Evolutionary conservation across 495 filamentous ascomycete species (phyloP), one percentile per base, ranked within the genome.

Genomic region (Glutinoglossum americanum): DNA sequence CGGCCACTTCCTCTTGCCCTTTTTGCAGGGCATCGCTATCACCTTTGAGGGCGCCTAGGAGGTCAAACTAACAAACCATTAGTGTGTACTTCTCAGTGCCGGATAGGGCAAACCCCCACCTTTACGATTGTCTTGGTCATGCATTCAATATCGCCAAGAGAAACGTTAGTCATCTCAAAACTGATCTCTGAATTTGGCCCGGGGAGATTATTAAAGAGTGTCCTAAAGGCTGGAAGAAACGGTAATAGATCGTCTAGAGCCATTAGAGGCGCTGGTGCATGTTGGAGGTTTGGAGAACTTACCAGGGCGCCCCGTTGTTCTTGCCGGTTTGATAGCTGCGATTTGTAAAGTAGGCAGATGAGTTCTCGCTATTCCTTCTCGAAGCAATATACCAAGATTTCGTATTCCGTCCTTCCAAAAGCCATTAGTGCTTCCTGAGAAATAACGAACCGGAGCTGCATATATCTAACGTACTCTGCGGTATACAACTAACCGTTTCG

Each of bases 341-440:
- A 93, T 78, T 61, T 87, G 82, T 37, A 95, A 67, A 11, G 70
- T 80, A 0, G 88, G 84, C 19, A 74, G 71, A 25, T 72, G 63
- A 7, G 76, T 78, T 51, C 73, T 78, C 33, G 72, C 75, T 56
- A 82, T 70, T 17, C 84, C 87, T 65, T 92, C 87, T 28, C 77
- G 76, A n/a, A 85, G 70, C 33, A 94, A 72, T 32, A 95, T 79
- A 41, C 87, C 89, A 3, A 82, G 79, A 0, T 84, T 89, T 48
- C 89, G 81, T 27, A 86, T 70, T 44, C 84, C 86, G 37, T 92
- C 81, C 76, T 84, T 69, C 73, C 61, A 51, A 37, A 39, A 10
- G 26, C 23, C 1, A 59, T 51, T 27, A 44, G n/a, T 25, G 55
- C 59, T 57, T 17, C 3, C 15, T 32, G 44, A 9, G 27, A 45